Evolutionary conservation across 495 filamentous ascomycete species (phyloP), one percentile per base, ranked within the genome.

Genomic region (Neurospora terricola): DNA sequence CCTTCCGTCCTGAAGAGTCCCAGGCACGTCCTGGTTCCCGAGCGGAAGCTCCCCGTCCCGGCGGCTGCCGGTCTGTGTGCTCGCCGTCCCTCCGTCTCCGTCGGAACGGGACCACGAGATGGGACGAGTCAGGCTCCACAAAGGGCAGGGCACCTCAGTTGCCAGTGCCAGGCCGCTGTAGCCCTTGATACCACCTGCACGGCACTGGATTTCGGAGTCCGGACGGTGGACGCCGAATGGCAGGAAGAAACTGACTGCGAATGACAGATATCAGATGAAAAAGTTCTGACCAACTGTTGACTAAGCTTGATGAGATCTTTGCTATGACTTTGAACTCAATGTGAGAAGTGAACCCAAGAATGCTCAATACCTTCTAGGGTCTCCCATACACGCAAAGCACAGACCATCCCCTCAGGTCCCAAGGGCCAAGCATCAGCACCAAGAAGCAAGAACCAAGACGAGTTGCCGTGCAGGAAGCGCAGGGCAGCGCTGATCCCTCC

Each of bases 401-500:
- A 66, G 54, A 66, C 54, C 54, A 66, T 34, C 12, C 23, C 23
- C 23, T 30, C 48, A 62, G 23, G 48, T 30, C 48, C 23, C 48
- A 59, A 59, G 48, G n/a, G 48, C 48, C 21, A 54, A 54, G 45
- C 45, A 59, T 48, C 43, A 23, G 43, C 45, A 54, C 45, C 54
- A 62, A 16, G 23, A 62, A 30, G 12, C 54, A 62, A n/a, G n/a
- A n/a, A 16, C 27, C 38, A 72, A 72, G 72, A 66, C 69, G 69
- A 71, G 72, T 70, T 39, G 73, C 71, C 73, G 74, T 73, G 74
- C 72, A 76, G 71, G 69, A 70, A 66, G 34, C 54, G 71, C 71
- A 72, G 69, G 69, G 70, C 70, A 73, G 38, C 69, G 78, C 72
- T 69, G 78, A 80, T 80, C 78, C 71, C 72, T 79, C 72, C 75